phyloP scores from a whole-genome alignment of 805 yeast species.

The Candida suzukii region DNA sequence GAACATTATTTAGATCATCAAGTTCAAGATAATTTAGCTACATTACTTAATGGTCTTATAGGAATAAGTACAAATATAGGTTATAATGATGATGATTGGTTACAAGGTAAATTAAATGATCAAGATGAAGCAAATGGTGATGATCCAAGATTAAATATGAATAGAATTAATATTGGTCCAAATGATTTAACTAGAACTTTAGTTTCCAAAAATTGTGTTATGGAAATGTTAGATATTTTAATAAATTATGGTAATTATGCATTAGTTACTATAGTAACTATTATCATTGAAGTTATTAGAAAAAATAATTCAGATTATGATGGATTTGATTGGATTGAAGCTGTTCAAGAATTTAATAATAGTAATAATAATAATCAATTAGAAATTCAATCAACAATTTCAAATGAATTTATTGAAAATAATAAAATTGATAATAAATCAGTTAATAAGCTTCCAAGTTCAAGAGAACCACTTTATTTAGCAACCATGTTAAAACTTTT shows the following conservation, averaged over 20 bases:
- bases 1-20: conserved; percentile 22
- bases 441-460: conserved; percentile 41
- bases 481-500: conserved; percentile 79
- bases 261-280: conserved; percentile 87
- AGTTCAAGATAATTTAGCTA: conserved; percentile 41
- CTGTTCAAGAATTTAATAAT: conserved; percentile 8
- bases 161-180: conserved; percentile 90
- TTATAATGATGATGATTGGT: conserved; percentile 21
- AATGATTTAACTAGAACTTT: conserved; percentile 87
- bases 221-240: conserved; percentile 67
- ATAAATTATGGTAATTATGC: conserved; percentile 71
- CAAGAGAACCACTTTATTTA: conserved; percentile 86
- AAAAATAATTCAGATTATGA: conserved; percentile 96
- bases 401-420: too few species aligned
- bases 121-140: conserved; percentile 64
- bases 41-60: conserved; percentile 85
- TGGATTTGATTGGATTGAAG: conserved; percentile 29
- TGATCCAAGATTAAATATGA: conserved; percentile 19
- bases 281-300: conserved; percentile 86
- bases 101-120: conserved; percentile 11
- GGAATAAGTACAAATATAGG: conserved; percentile 35
- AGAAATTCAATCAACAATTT: neutral
- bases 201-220: conserved; percentile 63
- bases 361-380: conserved; percentile 3
- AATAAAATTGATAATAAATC: conserved; percentile 47